Percentiles rank a stretch among this genome's conserved stretches.
Conservation (phyloP, 2,329 filamentous ascomycete genomes). For the Colletotrichum salicis region DNA sequence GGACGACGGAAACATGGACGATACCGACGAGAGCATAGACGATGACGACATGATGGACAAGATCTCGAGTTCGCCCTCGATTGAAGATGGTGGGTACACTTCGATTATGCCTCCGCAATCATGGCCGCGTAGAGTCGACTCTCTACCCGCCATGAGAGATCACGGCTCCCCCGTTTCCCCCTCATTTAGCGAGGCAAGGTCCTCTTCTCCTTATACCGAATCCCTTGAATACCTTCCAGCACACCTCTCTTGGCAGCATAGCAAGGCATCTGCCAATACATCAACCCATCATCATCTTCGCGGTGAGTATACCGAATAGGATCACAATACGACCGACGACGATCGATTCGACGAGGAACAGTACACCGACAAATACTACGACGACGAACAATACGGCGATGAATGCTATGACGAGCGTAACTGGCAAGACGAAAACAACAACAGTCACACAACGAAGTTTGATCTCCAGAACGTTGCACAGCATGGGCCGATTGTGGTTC, state of each 20-base stretch:
- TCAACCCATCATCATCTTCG: constrained; percentile 55
- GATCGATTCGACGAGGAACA: constrained; percentile 44
- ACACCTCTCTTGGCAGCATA: constrained; percentile 41
- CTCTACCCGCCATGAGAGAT: constrained; percentile 48
- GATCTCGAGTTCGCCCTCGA: constrained; percentile 98
- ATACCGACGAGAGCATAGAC: constrained; percentile 78
- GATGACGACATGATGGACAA: constrained; percentile 98
- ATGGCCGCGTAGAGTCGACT: constrained; percentile 58
- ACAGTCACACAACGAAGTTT: constrained; percentile 22
- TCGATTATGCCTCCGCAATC: constrained; percentile 47
- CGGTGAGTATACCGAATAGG: constrained; percentile 56
- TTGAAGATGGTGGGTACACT: constrained; percentile 94
- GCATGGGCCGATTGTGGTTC: constrained; percentile 24
- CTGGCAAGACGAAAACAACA: constrained; percentile 5
- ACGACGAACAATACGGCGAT: constrained; percentile 40
- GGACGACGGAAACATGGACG: constrained; percentile 73
- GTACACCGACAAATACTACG: constrained; percentile 35
- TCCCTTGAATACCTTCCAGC: constrained; percentile 47
- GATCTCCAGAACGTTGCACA: constrained; percentile 12
- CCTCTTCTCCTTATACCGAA: constrained; percentile 56
- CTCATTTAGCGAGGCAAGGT: constrained; percentile 46
- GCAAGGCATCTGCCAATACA: constrained; percentile 44
- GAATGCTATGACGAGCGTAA: constrained; percentile 32
- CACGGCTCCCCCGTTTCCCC: constrained; percentile 46
- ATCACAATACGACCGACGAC: constrained; percentile 31